Conservation (phyloP, 352 stramenopile species). For the Pythium rishiriense region DNA sequence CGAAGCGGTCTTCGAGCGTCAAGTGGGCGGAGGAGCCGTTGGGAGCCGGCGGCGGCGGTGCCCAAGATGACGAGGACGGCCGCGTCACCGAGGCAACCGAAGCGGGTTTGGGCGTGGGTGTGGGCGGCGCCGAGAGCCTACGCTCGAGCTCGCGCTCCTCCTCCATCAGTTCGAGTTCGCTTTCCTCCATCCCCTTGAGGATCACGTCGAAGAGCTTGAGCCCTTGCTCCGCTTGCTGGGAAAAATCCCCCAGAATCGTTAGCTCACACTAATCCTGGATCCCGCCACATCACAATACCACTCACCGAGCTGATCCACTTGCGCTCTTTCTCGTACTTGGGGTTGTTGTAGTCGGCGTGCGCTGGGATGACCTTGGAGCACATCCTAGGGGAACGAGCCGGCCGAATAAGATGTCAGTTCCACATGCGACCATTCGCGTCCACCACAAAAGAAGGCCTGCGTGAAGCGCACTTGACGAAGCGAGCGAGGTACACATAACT, state of each 20-base stretch:
- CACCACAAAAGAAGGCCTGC: background rate
- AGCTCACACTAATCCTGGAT: too few relatives aligned
- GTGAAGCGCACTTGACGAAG: constrained; percentile 69
- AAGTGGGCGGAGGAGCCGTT: constrained; percentile 23
- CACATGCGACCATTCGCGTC: background rate
- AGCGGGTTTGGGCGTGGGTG: background rate
- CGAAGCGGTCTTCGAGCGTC: constrained; percentile 54
- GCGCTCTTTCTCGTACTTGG: constrained; percentile 57
- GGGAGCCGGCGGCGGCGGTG: constrained; percentile 8
- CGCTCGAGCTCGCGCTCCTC: constrained; percentile 43
- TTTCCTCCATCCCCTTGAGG: constrained; percentile 75
- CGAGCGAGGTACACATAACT: constrained; percentile 85
- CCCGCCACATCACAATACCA: background rate
- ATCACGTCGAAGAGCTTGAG: constrained; percentile 73
- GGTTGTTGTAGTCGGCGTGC: constrained; percentile 61
- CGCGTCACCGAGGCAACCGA: background rate
- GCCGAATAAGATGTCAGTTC: background rate
- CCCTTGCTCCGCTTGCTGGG: constrained; percentile 64
- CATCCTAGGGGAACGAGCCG: constrained; percentile 33
- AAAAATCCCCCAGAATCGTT: too few relatives aligned
- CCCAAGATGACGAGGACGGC: constrained; percentile 5
- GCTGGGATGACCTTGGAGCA: constrained; percentile 70
- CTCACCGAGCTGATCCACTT: constrained; percentile 65
- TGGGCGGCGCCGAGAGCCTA: background rate
- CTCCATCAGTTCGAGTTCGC: constrained; percentile 61